Base-by-base conservation (phyloP, 352 stramenopile genomes). In the Pythium brassicae region DNA sequence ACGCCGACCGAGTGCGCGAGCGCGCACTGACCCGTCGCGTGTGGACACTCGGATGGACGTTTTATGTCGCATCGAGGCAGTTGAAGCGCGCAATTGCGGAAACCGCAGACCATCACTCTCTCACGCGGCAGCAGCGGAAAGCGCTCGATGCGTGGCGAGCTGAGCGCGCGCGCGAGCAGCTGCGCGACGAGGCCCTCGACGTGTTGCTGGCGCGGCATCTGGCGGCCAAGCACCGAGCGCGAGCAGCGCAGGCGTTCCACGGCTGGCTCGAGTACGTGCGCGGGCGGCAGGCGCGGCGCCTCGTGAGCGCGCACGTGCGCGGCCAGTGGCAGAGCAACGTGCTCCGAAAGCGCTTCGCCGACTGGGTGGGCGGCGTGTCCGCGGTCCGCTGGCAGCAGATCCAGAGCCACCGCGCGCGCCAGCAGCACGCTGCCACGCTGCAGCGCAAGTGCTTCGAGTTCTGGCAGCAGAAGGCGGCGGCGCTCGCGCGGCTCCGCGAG, bases 241-340 rank as follows among this genome's bases (percentile, higher is more conserved):
- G 27, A n/a, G 40, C 32, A 26, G 47, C 27, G 26, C 51, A 14
- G 15, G 58, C 29, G 32, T 29, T 64, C 2, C 23, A 43, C 5
- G 37, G 17, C n/a, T 64, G 58, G 58, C 26, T 51, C 32, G 58
- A 64, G n/a, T 40, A 40, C n/a, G 19, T 55, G 11, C 50, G 26
- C 8, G 26, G 32, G 19, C 45, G 51, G 1, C 44, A 58, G 12
- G 23, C 58, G 12, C 47, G 17, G 22, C 58, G 58, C 17, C 37
- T 64, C 19, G 39, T 64, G 5, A 59, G 22, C 17, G 58, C 51
- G 5, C 44, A 64, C 40, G 46, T 42, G 8, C 44, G 58, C 20
- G 58, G 44, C 5, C 23, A 40, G 8, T 49, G 57, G 57, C 46
- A 52, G 19, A 1, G 11, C 1, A 39, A 37, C 12, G 2, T 25